Conservation (phyloP, 179 eudicot genomes). For the Silene vulgaris region DNA sequence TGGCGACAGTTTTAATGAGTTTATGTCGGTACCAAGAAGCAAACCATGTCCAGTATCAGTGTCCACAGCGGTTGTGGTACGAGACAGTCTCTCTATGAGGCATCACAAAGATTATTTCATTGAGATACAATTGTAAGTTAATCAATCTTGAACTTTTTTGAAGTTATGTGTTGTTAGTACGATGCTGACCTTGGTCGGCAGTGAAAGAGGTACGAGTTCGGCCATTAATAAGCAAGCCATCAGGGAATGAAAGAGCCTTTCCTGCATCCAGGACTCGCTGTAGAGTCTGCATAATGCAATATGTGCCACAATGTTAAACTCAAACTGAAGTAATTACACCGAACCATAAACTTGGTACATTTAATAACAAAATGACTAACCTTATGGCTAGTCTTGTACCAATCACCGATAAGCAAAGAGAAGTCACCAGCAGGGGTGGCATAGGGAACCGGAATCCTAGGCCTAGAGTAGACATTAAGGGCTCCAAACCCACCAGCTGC, state of each 20-base stretch:
- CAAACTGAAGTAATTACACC: background rate
- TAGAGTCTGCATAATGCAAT: slow-evolving; percentile 43
- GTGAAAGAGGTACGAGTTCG: slow-evolving; percentile 45
- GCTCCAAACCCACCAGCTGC: slow-evolving; percentile 94
- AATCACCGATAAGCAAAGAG: slow-evolving; percentile 77
- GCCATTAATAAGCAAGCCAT: slow-evolving; percentile 79
- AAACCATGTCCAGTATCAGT: background rate
- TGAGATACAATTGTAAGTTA: background rate
- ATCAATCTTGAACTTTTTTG: background rate
- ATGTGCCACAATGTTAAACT: background rate
- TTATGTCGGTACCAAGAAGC: background rate
- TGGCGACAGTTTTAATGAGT: background rate
- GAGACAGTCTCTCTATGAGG: background rate
- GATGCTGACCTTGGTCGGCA: slow-evolving; percentile 61
- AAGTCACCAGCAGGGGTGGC: slow-evolving; percentile 69
- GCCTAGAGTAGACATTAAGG: slow-evolving; percentile 72
- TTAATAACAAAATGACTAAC: slow-evolving; percentile 27
- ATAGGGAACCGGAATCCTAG: slow-evolving; percentile 74
- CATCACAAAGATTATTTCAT: background rate
- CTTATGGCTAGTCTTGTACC: slow-evolving; percentile 70
- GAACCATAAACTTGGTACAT: background rate
- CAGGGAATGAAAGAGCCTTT: slow-evolving; percentile 58
- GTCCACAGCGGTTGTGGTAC: background rate
- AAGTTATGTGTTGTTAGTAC: background rate
- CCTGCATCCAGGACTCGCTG: slow-evolving; percentile 61